Evolutionary conservation across 257 asterid genomes (phyloP).

Genomic region (Scutellaria minor): DNA sequence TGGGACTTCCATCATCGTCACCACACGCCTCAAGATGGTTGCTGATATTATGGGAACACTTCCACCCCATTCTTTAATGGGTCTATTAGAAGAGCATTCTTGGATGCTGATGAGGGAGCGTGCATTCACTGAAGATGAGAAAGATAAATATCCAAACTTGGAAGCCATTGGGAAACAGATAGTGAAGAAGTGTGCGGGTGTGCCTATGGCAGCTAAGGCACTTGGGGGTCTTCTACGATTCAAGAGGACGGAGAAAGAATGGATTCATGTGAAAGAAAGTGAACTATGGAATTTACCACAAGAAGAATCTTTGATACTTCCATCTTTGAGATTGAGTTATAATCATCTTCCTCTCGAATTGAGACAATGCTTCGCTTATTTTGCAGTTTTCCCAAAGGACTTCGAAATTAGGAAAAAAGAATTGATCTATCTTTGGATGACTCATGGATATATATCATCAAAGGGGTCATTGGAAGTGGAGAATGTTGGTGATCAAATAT

Average conservation of each 20-base stretch:
- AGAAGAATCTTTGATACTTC: too few relatives aligned
- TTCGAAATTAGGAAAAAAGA: background rate
- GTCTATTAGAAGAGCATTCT: constrained; percentile 16
- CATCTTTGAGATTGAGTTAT: too few relatives aligned
- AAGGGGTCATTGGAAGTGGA: background rate
- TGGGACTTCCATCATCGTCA: constrained; percentile 35
- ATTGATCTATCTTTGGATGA: constrained; percentile 37
- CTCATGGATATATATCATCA: constrained; percentile 41
- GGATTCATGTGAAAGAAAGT: too few relatives aligned
- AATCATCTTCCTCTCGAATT: too few relatives aligned
- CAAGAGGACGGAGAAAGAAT: too few relatives aligned
- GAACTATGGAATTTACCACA: too few relatives aligned
- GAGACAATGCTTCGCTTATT: too few relatives aligned
- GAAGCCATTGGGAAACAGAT: background rate
- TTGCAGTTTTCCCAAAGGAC: too few relatives aligned
- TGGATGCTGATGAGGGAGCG: constrained; percentile 34
- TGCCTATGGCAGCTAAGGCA: too few relatives aligned
- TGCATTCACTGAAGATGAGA: constrained; percentile 24
- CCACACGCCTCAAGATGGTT: constrained; percentile 35
- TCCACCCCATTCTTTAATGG: constrained; percentile 19
- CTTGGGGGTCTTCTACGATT: too few relatives aligned
- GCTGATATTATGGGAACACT: constrained; percentile 30
- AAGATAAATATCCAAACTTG: too few relatives aligned
- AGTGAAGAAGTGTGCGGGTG: background rate
- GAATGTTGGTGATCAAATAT: too few relatives aligned